Evolutionary conservation across 495 filamentous ascomycete genomes (phyloP).

Genomic region (Monascus purpureus): DNA sequence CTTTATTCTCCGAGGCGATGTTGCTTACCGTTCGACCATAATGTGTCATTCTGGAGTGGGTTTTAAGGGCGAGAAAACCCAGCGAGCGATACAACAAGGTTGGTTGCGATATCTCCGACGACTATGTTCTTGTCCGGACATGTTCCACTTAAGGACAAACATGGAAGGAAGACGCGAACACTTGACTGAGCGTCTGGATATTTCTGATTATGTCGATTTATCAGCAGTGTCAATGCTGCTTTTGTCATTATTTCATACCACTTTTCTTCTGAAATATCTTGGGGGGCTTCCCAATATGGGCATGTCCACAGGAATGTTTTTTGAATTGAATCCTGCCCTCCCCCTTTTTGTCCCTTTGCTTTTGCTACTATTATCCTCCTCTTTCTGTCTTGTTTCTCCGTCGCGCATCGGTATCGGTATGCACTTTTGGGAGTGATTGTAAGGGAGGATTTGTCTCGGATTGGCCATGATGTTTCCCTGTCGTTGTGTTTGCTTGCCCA

Average conservation of each 20-base stretch:
- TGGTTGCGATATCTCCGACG: constrained; percentile 1
- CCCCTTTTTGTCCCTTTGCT: not conserved
- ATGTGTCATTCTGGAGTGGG: constrained; percentile 20
- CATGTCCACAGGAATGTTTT: too few species aligned
- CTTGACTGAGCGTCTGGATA: constrained; percentile 3
- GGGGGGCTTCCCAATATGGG: too few species aligned
- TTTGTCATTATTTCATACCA: too few species aligned
- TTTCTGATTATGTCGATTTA: constrained; percentile 1
- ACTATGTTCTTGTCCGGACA: constrained; percentile 1
- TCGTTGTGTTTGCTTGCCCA: constrained; percentile 11
- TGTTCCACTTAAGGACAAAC: constrained; percentile 1
- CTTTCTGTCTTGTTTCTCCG: constrained; percentile 12
- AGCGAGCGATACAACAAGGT: constrained; percentile 2
- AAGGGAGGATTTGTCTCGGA: constrained; percentile 20
- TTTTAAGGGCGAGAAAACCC: constrained; percentile 3
- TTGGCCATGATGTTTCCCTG: constrained; percentile 21
- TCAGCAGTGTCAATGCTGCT: too few species aligned
- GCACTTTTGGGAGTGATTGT: constrained; percentile 20
- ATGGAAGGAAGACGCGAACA: constrained; percentile 2
- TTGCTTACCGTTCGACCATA: constrained; percentile 15
- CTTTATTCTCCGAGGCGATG: constrained; percentile 20
- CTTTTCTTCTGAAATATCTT: too few species aligned
- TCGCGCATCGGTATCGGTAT: constrained; percentile 23
- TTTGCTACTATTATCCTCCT: constrained; percentile 14
- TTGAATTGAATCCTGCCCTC: too few species aligned